Base-by-base conservation (phyloP, 2,329 filamentous ascomycete species). In the Verticillium alfalfae region DNA sequence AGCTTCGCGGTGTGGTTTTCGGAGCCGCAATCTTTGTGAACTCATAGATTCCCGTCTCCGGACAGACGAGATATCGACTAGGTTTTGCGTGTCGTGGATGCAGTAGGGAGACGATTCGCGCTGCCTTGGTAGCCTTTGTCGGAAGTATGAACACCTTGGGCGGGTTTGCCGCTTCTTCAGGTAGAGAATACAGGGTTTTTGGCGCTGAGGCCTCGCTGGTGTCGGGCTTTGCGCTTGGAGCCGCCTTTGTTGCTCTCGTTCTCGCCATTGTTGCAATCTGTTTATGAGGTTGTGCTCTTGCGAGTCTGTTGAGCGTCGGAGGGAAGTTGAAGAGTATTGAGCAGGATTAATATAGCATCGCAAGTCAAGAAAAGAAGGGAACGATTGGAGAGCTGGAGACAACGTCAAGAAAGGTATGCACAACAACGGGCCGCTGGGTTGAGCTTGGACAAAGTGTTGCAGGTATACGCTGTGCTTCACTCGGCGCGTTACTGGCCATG, bases 101-200 rank as follows among this genome's bases (percentile, higher is more conserved):
- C 22, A 83, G 81, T 41, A 90, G 78, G 1, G 82, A 83, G 59
- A 88, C 76, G 60, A 90, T 83, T 60, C 81, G 82, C 26, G 86
- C 82, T 4, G 82, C 77, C n/a, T 77, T 62, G 0, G 77, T 80
- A 15, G 83, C 80, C 64, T 78, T 75, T n/a, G 77, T 79, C 15
- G 87, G 88, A 6, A 90, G 75, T 62, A 90, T 79, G 70, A 90
- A 87, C 57, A 90, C 71, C 60, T 80, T 82, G 3, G 82, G 80
- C 10, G 83, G 77, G 49, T 78, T 82, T 31, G 73, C 66, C 12
- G 72, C 70, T 56, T 74, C 73, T 15, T 76, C 59, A 5, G 78
- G 65, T 18, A 86, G 71, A 2, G 68, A 68, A 67, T 82, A 79
- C 67, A 73, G 76, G 22, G 71, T 61, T 26, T 70, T 66, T 57